phyloP scores from a whole-genome alignment of 2,329 filamentous ascomycete species.

The Paecilomyces sp. region DNA sequence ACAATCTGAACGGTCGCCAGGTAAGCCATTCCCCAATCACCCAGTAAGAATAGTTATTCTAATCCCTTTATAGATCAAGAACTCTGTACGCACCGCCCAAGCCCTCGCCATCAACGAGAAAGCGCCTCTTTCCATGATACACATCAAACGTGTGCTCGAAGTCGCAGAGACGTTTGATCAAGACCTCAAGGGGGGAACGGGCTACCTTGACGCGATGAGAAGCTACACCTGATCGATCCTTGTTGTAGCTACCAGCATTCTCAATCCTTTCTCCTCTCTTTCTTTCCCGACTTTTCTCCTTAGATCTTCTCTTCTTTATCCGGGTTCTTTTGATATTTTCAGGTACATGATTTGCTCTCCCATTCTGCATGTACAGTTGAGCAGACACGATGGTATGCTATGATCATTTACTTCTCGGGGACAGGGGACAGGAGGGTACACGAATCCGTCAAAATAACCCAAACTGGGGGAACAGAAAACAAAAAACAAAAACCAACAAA shows the following conservation, averaged over 20 bases:
- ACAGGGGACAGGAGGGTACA: too few relatives aligned
- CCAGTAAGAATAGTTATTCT: slow-evolving; percentile 1
- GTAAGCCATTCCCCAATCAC: slow-evolving; percentile 28
- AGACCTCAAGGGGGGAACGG: slow-evolving; percentile 72
- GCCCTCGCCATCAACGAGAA: slow-evolving; percentile 71
- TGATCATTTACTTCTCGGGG: too few relatives aligned
- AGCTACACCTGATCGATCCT: slow-evolving; percentile 50
- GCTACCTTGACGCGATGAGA: slow-evolving; percentile 77
- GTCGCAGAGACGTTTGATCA: slow-evolving; percentile 76
- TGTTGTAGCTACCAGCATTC: neutral
- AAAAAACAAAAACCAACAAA: too few relatives aligned
- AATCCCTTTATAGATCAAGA: slow-evolving; percentile 63
- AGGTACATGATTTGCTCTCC: too few relatives aligned
- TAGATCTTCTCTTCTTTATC: too few relatives aligned
- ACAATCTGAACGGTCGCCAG: slow-evolving; percentile 63
- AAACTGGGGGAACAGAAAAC: too few relatives aligned
- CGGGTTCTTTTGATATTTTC: too few relatives aligned
- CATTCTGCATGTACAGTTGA: too few relatives aligned
- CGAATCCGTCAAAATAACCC: too few relatives aligned
- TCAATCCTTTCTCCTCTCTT: neutral
- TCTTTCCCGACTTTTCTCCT: too few relatives aligned
- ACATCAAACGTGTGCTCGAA: slow-evolving; percentile 76
- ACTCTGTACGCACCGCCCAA: slow-evolving; percentile 75
- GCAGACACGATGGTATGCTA: too few relatives aligned
- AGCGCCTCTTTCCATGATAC: slow-evolving; percentile 64